Evolutionary conservation across 106 monocot species (phyloP), one percentile per base, ranked within the genome.

Genomic region (Xerophyta viscosa): DNA sequence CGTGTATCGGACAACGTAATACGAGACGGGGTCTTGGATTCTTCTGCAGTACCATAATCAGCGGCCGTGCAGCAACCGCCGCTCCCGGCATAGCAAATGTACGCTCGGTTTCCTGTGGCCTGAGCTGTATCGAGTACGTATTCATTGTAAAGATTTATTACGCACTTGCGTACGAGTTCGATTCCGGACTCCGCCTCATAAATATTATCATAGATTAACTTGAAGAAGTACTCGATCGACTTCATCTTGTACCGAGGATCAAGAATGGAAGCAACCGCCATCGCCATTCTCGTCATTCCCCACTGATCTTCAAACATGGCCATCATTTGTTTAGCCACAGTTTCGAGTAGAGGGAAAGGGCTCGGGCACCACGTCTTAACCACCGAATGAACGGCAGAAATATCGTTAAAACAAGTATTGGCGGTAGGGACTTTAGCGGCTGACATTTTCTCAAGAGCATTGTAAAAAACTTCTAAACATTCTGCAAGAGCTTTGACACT

Each of bases 181-280:
- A 72, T 78, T 52, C 60, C 68, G 13, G 54, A 49, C 61, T 75
- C 77, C 21, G 67, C 74, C 63, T 66, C 84, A 65, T 46, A 73
- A 41, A 54, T 56, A 20, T 78, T 64, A 17, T 37, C 52, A 42
- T 87, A 87, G 8, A 93, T 83, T 57, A 55, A 28, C 46, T 73
- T 67, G 60, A 68, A 87, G 58, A 77, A 93, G 56, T 76, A 93
- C 54, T 87, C 83, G 30, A 87, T 51, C 2, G 83, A 74, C 65
- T 83, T 87, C 87, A 87, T 87, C 59, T 93, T 93, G 55, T 80
- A 93, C 18, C 92, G 67, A 31, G 92, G 92, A 50, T 93, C 92
- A 18, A 93, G 63, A 54, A 93, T 70, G 26, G 87, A 83, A 42
- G 87, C 70, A 41, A 83, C 70, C 2, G 87, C 83, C 70, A 87